Percentiles rank a stretch among this genome's conserved stretches.
phyloP scores from a whole-genome alignment of 1,139 yeast species.

The Candida neerlandica region DNA sequence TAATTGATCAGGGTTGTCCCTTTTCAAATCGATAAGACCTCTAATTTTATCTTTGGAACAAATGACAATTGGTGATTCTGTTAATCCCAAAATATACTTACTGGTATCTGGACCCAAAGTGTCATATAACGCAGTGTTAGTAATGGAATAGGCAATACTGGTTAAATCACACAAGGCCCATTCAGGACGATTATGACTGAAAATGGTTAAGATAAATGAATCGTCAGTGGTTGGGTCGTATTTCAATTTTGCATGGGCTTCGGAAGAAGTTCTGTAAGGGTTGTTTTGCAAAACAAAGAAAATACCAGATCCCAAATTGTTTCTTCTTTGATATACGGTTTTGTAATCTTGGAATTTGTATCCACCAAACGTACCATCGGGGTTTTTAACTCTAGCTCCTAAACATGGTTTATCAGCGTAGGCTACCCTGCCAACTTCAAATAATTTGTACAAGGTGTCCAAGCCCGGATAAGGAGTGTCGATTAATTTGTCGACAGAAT shows the following conservation, averaged over 20 bases:
- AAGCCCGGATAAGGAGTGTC: slow-evolving; percentile 51
- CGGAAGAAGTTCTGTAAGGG: slow-evolving; percentile 34
- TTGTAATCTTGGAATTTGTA: slow-evolving; percentile 54
- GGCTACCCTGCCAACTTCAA: slow-evolving; percentile 41
- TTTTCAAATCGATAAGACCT: slow-evolving; percentile 31
- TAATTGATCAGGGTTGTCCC: slow-evolving; percentile 24
- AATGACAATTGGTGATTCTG: slow-evolving; percentile 38
- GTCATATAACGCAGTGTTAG: slow-evolving; percentile 45
- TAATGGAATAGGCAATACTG: slow-evolving; percentile 35
- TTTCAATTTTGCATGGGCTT: slow-evolving; percentile 28
- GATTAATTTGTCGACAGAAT: slow-evolving; percentile 40
- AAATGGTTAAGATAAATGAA: slow-evolving; percentile 37
- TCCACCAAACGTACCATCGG: slow-evolving; percentile 44
- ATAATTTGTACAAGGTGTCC: slow-evolving; percentile 51
- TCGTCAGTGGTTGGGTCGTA: slow-evolving; percentile 25
- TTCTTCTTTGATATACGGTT: slow-evolving; percentile 43
- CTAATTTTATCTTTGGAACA: slow-evolving; percentile 37
- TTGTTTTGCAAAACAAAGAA: slow-evolving; percentile 52
- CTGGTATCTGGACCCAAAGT: slow-evolving; percentile 42
- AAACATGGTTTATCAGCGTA: slow-evolving; percentile 47
- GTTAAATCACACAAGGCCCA: slow-evolving; percentile 45
- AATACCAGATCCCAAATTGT: slow-evolving; percentile 66
- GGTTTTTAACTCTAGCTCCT: slow-evolving; percentile 49
- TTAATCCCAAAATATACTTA: slow-evolving; percentile 34
- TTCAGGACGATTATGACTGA: slow-evolving; percentile 39